Evolutionary conservation across 495 filamentous ascomycete genomes (phyloP).

Genomic region (Podospora pseudopauciseta): DNA sequence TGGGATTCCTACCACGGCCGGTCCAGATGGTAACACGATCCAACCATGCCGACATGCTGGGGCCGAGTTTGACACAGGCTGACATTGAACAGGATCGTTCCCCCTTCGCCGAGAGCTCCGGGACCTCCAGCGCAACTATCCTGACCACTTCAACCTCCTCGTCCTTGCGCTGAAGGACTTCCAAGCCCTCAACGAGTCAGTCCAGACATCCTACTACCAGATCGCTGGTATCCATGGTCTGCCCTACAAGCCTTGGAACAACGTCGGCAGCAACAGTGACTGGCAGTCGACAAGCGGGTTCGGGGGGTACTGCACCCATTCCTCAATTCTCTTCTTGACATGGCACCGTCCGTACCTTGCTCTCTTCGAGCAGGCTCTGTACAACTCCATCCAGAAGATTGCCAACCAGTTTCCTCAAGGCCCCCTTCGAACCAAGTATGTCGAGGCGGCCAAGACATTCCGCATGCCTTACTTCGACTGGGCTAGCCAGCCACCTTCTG

Average conservation of each 20-base stretch:
- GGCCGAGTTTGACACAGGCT: not conserved
- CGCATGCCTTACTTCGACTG: constrained; percentile 59
- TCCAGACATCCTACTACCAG: constrained; percentile 36
- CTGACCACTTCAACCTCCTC: constrained; percentile 34
- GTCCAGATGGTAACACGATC: not conserved
- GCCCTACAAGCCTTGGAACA: constrained; percentile 43
- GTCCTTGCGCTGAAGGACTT: constrained; percentile 28
- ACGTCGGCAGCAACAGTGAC: constrained; percentile 25
- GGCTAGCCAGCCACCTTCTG: constrained; percentile 37
- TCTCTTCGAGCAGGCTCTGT: constrained; percentile 55
- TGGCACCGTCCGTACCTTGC: constrained; percentile 70
- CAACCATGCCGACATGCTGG: not conserved
- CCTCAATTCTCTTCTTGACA: constrained; percentile 59
- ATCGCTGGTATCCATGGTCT: constrained; percentile 45
- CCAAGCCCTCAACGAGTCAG: constrained; percentile 21
- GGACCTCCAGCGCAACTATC: constrained; percentile 30
- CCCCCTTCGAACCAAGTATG: constrained; percentile 42
- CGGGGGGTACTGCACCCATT: constrained; percentile 62
- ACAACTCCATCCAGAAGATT: constrained; percentile 48
- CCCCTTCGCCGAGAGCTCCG: constrained; percentile 31
- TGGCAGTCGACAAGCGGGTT: constrained; percentile 31
- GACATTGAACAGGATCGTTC: constrained; percentile 17
- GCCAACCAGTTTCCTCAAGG: constrained; percentile 44
- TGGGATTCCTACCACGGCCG: not conserved
- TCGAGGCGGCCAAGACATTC: constrained; percentile 45